Conservation (phyloP, 768 basidiomycete genomes). For the Boletus speciosus region DNA sequence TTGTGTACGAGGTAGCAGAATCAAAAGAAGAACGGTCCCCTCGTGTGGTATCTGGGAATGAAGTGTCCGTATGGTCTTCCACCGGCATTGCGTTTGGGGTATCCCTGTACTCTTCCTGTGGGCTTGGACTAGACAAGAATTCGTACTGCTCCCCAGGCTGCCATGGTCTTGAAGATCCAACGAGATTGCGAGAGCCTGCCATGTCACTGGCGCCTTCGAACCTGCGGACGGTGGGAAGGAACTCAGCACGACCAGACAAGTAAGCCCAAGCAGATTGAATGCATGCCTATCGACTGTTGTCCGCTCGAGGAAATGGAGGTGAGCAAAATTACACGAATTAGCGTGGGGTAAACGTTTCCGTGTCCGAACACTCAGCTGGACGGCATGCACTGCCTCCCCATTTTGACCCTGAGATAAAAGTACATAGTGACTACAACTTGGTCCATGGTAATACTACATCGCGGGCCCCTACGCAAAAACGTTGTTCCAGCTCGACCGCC, state of each 20-base stretch:
- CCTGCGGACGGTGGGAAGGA: constrained; percentile 12
- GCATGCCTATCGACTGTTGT: background rate
- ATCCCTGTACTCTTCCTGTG: constrained; percentile 34
- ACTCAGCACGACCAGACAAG: background rate
- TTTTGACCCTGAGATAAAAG: background rate
- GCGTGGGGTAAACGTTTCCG: background rate
- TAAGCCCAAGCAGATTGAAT: background rate
- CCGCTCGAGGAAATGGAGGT: background rate
- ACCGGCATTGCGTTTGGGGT: constrained; percentile 5
- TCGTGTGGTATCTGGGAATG: constrained; percentile 28
- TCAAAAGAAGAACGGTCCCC: constrained; percentile 24
- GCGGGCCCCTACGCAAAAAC: constrained; percentile 38
- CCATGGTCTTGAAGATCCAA: constrained; percentile 13
- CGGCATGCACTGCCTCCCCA: background rate
- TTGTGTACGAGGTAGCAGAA: constrained; percentile 32
- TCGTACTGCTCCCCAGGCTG: constrained; percentile 40
- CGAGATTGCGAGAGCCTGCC: constrained; percentile 11
- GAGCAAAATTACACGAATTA: constrained; percentile 1
- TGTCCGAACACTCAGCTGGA: background rate
- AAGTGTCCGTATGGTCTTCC: constrained; percentile 8
- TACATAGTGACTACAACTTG: background rate
- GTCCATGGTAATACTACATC: background rate
- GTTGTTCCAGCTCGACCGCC: constrained; percentile 68
- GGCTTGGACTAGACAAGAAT: constrained; percentile 43
- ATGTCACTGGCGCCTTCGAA: constrained; percentile 13